phyloP scores from a whole-genome alignment of 768 basidiomycete species.

The Glaciozyma antarctica region DNA sequence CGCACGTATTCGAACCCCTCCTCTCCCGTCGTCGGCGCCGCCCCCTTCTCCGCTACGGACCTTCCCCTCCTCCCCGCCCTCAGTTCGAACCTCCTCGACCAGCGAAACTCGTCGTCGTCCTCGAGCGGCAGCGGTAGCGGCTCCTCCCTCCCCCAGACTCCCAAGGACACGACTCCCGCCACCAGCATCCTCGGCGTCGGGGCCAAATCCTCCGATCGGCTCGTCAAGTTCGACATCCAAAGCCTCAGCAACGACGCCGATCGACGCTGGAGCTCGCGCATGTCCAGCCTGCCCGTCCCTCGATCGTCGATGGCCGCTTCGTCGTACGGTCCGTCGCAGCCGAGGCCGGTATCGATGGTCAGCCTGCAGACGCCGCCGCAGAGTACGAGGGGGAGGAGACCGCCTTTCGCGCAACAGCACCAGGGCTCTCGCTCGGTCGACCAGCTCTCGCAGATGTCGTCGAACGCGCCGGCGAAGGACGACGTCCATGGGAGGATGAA shows the following conservation, averaged over 20 bases:
- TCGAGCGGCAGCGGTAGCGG: conserved; percentile 21
- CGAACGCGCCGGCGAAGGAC: not conserved
- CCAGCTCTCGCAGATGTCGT: not conserved
- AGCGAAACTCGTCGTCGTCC: conserved; percentile 13
- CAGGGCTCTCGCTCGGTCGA: not conserved
- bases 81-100: conserved; percentile 6
- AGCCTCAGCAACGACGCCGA: not conserved
- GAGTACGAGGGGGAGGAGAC: not conserved
- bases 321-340: not conserved
- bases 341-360: not conserved
- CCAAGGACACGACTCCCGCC: conserved; percentile 18
- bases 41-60: not conserved
- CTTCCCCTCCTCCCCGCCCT: not conserved
- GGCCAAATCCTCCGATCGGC: not conserved
- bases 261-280: not conserved
- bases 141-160: conserved; percentile 22
- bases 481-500: conserved; percentile 23
- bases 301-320: not conserved
- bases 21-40: not conserved
- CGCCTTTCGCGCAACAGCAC: not conserved
- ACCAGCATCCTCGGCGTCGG: conserved; percentile 10
- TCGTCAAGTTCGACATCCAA: conserved; percentile 3
- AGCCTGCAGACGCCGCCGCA: not conserved
- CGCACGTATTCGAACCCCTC: conserved; percentile 23
- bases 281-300: not conserved